Conservation (phyloP, 441 rosid genomes). For the Eutrema salsugineum region DNA sequence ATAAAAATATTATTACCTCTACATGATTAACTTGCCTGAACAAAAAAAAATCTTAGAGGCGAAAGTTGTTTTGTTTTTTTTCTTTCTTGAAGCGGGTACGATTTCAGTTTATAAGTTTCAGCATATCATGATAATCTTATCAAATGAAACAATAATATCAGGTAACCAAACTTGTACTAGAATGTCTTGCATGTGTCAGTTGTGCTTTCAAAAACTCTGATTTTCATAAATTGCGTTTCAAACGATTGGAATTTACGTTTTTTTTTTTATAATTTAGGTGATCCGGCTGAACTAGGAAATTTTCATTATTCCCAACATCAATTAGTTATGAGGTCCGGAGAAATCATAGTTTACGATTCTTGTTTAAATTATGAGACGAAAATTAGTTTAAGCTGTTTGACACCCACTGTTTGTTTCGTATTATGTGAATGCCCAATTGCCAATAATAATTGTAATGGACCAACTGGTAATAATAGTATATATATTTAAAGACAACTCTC, state of each 20-base stretch:
- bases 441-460: neutral
- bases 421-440: neutral
- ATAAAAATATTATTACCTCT: neutral
- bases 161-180: neutral
- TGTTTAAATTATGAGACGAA: neutral
- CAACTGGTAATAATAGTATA: too few relatives aligned
- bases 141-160: neutral
- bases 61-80: neutral
- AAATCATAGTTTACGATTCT: too few relatives aligned
- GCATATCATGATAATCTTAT: neutral
- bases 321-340: too few relatives aligned
- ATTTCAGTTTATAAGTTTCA: neutral
- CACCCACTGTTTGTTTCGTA: neutral
- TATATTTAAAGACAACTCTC: too few relatives aligned
- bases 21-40: neutral
- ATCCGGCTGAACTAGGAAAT: too few relatives aligned
- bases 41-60: too few relatives aligned
- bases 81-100: neutral
- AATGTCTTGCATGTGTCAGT: too few relatives aligned
- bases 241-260: too few relatives aligned
- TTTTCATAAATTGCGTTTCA: neutral
- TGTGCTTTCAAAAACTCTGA: too few relatives aligned
- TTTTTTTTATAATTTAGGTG: too few relatives aligned
- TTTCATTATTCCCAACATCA: too few relatives aligned
- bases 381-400: neutral